phyloP scores from a whole-genome alignment of 75 land plant genomes.

The Picea glauca region DNA sequence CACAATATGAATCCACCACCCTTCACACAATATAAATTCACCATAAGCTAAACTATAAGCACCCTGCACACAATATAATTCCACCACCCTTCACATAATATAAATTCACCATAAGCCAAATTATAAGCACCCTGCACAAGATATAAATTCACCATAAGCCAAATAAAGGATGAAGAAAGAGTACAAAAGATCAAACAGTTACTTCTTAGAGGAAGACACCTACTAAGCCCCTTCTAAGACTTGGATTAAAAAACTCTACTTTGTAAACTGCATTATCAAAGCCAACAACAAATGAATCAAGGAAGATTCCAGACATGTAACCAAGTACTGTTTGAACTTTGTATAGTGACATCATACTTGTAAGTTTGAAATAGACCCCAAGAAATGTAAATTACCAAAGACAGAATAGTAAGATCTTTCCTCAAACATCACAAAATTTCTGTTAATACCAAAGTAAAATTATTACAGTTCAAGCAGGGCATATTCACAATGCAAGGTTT shows the following conservation, averaged over 20 bases:
- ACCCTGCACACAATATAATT: slow-evolving; percentile 44
- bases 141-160: slow-evolving; percentile 53
- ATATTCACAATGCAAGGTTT: not conserved
- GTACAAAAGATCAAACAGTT: not conserved
- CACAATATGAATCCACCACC: slow-evolving; percentile 61
- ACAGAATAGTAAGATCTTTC: not conserved
- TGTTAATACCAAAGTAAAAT: not conserved
- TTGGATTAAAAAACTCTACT: not conserved
- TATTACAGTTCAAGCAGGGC: not conserved
- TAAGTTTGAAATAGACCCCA: too few species aligned
- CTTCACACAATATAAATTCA: slow-evolving; percentile 27
- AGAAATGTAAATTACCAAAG: too few species aligned
- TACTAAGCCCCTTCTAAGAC: not conserved
- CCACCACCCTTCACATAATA: slow-evolving; percentile 43
- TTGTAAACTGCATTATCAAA: not conserved
- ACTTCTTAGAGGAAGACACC: not conserved
- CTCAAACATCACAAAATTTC: not conserved
- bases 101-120: not conserved
- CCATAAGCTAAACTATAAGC: not conserved
- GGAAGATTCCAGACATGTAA: not conserved
- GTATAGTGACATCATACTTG: too few species aligned
- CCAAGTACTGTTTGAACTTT: not conserved
- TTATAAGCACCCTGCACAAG: not conserved
- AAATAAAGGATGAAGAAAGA: not conserved
- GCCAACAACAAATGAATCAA: not conserved